Evolutionary conservation across 257 asterid species (phyloP), one percentile per base, ranked within the genome.

Genomic region (Ilex aquifolium): DNA sequence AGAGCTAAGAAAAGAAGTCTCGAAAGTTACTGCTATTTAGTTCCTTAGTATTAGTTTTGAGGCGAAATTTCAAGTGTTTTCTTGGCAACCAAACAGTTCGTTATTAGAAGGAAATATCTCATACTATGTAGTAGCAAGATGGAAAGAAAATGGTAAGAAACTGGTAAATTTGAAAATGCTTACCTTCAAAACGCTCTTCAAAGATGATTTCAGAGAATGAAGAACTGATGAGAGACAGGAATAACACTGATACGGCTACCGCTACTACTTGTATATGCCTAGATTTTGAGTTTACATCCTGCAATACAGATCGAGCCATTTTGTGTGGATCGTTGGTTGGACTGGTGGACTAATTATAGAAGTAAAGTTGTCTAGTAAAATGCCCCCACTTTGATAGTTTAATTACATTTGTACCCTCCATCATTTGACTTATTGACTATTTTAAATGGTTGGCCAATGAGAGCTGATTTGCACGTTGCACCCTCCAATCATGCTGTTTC

Each of bases 161-260:
- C 3, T 15, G 57, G 15, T 14, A 5, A 52, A 52, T 3, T 53
- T 3, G 29, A 6, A 53, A 21, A 53, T 15, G 27, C 15, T 6
- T 32, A 89, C 98, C 98, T 0, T 89, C 96, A 71, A 92, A 92
- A 2, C 93, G 87, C 83, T 89, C 98, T 69, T 92, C 98, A 50
- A 92, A 92, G 49, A 89, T 77, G 69, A 89, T 77, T 49, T 87
- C 97, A 48, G 90, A 88, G 14, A 69, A 42, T 13, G 91, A 69
- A 39, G 72, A 65, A 77, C 67, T 49, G 56, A 76, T 32, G 1
- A 80, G 68, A n/a, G 84, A 77, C 56, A 67, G 44, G 40, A 72
- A 10, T 14, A 73, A 58, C 3, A 65, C 9, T 0, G 68, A 53
- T 21, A 73, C 4, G n/a, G 69, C 31, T 44, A 69, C 53, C 21